A percentile compares a stretch with the other conserved stretches of the same genome.
phyloP scores from a whole-genome alignment of 495 filamentous ascomycete genomes.

The Talaromyces proteolyticus region DNA sequence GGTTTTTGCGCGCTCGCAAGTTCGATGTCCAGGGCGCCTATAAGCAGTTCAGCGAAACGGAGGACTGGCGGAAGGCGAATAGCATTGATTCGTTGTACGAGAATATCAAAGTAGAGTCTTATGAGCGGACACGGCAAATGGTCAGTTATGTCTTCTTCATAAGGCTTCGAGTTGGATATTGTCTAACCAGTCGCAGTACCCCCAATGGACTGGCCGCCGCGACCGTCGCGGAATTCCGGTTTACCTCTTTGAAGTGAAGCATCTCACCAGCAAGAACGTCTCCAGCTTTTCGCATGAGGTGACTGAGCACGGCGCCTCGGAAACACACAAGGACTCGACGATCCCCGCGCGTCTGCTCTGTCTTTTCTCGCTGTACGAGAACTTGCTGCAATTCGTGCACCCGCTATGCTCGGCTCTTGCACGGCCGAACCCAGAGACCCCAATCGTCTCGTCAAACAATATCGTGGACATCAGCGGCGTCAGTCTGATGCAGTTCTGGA shows the following conservation, averaged over 20 bases:
- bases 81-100: conserved; percentile 67
- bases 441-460: conserved; percentile 81
- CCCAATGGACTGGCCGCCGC: conserved; percentile 85
- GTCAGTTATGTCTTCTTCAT: conserved; percentile 35
- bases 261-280: conserved; percentile 76
- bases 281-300: conserved; percentile 58
- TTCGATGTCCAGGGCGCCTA: conserved; percentile 71
- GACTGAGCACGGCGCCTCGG: conserved; percentile 50
- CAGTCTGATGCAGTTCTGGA: conserved; percentile 89
- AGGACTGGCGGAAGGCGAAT: conserved; percentile 80
- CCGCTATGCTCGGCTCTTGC: conserved; percentile 72
- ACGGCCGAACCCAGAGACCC: conserved; percentile 64
- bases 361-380: conserved; percentile 85
- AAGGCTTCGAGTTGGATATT: not conserved
- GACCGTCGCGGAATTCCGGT: conserved; percentile 85
- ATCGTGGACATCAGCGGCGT: conserved; percentile 84
- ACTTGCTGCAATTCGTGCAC: conserved; percentile 79
- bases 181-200: conserved; percentile 70
- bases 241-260: conserved; percentile 80
- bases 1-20: conserved; percentile 72
- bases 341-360: conserved; percentile 64
- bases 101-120: conserved; percentile 75
- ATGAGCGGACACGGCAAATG: conserved; percentile 69
- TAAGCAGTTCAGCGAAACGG: conserved; percentile 80
- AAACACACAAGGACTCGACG: conserved; percentile 44